Evolutionary conservation across 1,139 yeast genomes (phyloP).

Genomic region (Taiozyma sp.): DNA sequence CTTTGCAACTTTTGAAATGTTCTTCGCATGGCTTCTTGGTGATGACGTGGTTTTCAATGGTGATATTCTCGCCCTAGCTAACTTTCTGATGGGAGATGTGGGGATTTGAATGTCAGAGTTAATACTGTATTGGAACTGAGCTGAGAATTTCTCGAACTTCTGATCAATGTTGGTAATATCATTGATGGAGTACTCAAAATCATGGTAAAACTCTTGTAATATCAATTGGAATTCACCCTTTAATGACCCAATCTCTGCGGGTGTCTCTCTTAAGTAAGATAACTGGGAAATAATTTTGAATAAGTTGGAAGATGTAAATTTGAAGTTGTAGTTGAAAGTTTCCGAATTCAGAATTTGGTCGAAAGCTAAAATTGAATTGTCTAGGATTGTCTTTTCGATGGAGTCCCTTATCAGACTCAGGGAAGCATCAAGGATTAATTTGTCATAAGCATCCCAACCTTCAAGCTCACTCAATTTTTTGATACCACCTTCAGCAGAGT

Average conservation of each 20-base stretch:
- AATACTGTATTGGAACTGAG: constrained; percentile 16
- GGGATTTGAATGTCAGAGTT: constrained; percentile 20
- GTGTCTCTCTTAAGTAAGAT: constrained; percentile 5
- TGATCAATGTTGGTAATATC: constrained; percentile 20
- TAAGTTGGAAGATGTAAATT: constrained; percentile 12
- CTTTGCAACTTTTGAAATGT: constrained; percentile 7
- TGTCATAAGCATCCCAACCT: constrained; percentile 47
- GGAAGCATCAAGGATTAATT: constrained; percentile 36
- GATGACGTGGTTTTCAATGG: constrained; percentile 12
- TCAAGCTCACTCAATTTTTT: constrained; percentile 46
- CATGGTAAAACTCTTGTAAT: constrained; percentile 15
- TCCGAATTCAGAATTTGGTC: constrained; percentile 30
- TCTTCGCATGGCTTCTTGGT: constrained; percentile 10
- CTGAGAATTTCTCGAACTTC: constrained; percentile 20
- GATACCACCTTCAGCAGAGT: constrained; percentile 39
- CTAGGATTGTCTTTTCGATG: constrained; percentile 48
- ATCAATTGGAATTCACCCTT: constrained; percentile 15
- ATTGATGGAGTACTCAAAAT: constrained; percentile 17
- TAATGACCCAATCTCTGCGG: constrained; percentile 6
- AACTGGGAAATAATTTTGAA: constrained; percentile 14
- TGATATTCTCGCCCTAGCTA: constrained; percentile 15
- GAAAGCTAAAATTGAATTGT: constrained; percentile 48
- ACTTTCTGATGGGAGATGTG: constrained; percentile 22
- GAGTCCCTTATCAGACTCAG: constrained; percentile 40
- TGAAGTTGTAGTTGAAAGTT: constrained; percentile 17